Percentiles rank a stretch among this genome's conserved stretches.
phyloP scores from a whole-genome alignment of 2,329 filamentous ascomycete species.

The Didymellaceae sp. region DNA sequence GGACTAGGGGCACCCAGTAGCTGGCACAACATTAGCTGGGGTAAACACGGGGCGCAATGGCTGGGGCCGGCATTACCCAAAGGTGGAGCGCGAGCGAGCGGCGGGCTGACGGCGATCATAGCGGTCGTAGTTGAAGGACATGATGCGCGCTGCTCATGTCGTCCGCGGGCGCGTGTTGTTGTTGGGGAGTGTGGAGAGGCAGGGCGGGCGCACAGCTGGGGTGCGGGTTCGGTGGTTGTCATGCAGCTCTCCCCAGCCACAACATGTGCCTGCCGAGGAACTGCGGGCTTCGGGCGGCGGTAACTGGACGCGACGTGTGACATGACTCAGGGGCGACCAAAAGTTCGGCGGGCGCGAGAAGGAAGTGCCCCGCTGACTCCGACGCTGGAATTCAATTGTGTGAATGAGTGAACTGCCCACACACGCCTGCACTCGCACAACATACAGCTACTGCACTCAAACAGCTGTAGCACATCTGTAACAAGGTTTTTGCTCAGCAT shows the following conservation, averaged over 20 bases:
- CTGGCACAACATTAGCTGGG: conserved; percentile 5
- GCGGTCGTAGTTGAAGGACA: conserved; percentile 63
- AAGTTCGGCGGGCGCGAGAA: background rate
- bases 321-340: conserved; percentile 4
- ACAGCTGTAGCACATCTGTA: background rate
- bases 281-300: conserved; percentile 8
- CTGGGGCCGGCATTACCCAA: conserved; percentile 65
- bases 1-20: conserved; percentile 79
- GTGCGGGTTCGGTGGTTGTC: background rate
- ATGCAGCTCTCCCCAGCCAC: background rate
- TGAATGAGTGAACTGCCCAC: no score
- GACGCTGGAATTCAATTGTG: background rate
- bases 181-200: conserved; percentile 11
- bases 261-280: conserved; percentile 8
- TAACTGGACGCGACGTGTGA: background rate
- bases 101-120: conserved; percentile 58
- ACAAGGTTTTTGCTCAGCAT: no score
- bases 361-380: background rate
- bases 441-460: background rate
- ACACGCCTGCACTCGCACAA: background rate
- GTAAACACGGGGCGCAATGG: background rate
- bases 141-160: conserved; percentile 28
- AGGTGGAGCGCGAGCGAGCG: conserved; percentile 63
- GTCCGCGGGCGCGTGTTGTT: conserved; percentile 23
- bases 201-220: background rate